Percentiles rank a stretch among this genome's conserved stretches.
phyloP scores from a whole-genome alignment of 2,329 filamentous ascomycete genomes.

The Diaporthe citri region DNA sequence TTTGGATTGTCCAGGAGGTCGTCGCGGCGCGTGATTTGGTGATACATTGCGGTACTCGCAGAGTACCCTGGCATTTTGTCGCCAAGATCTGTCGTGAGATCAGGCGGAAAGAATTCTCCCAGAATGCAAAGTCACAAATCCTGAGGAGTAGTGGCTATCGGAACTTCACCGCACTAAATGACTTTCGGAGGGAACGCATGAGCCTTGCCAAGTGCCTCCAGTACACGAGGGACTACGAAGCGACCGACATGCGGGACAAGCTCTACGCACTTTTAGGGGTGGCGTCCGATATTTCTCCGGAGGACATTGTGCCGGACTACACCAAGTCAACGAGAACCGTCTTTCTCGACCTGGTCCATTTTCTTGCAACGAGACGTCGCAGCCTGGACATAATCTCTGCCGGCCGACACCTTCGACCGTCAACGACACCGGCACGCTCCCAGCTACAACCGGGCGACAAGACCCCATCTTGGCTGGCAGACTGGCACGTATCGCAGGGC shows the following conservation, averaged over 20 bases:
- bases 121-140: neutral
- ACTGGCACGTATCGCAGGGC: neutral
- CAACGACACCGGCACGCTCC: neutral
- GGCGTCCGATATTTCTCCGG: neutral
- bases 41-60: neutral
- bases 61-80: neutral
- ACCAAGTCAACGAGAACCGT: neutral
- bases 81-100: neutral
- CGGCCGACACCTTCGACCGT: neutral
- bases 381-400: constrained; percentile 5
- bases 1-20: neutral
- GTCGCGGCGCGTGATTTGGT: neutral
- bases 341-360: neutral
- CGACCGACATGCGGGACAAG: neutral
- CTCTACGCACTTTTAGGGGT: neutral
- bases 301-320: neutral
- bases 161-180: neutral
- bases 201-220: neutral
- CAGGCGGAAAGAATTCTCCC: neutral
- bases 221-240: neutral
- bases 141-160: neutral
- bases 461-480: neutral
- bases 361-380: neutral
- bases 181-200: neutral
- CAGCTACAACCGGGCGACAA: too few species aligned